Evolutionary conservation across 2,329 filamentous ascomycete genomes (phyloP), one percentile per base, ranked within the genome.

Genomic region (Pseudogymnoascus sp.): DNA sequence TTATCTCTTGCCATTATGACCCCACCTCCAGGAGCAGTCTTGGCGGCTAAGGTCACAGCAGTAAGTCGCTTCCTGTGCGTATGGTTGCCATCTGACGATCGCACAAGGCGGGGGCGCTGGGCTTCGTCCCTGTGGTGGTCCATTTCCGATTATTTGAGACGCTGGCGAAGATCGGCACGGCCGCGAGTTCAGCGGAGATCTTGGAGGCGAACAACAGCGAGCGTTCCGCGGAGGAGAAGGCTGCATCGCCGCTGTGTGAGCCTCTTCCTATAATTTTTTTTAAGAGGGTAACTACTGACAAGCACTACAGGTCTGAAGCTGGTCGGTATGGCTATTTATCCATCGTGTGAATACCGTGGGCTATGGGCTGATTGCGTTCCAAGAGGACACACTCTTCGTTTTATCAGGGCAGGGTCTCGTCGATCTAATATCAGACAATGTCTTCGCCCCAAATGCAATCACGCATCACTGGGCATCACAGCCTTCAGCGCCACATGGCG

Each of bases 331-430:
- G 14, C 23, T 28, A 49, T 28, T 16, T 49, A 7, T 19, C 55
- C 7, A 14, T 14, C 33, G 19, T 39, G 36, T 39, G 58, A 19
- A 36, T 23, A 23, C 33, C 19, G 5, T 9, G 36, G 14, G 16
- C 14, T 41, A 41, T 23, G 14, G 4, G 33, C 36, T 36, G 66
- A 41, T 42, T 42, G 58, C 25, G 28, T 58, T n/a, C 38, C 2
- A 58, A 76, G 74, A 73, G 63, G 74, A 76, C 49, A 70, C 71
- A 0, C 69, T 76, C 3, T 75, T 69, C 62, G 70, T 73, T 5
- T 73, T 76, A 70, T 67, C 73, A 9, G 74, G 73, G 5, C 63
- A 76, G 4, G 71, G 71, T 5, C 66, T 76, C 9, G 69, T 75
- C 2, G 72, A 75, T 2, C 65, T 71, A 41, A 67, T 71, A 19